Evolutionary conservation across 1,284 basidiomycete species (phyloP), one percentile per base, ranked within the genome.

Genomic region (Vanrija sp.): DNA sequence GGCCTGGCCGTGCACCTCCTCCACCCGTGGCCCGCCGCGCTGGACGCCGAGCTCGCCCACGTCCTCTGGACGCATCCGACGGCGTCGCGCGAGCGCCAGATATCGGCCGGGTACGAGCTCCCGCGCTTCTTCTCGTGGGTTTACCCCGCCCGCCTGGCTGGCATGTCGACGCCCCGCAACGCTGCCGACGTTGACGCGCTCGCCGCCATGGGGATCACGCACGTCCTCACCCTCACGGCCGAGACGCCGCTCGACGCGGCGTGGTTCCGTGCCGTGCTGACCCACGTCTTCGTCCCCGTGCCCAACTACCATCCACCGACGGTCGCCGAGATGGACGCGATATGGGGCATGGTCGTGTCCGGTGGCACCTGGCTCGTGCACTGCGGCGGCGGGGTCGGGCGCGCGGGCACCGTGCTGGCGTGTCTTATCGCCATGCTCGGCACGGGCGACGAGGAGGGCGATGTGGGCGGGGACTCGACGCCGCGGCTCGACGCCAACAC

Each of bases 101-200:
- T 57, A 14, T 64, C 0, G 80, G 81, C 6, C 74, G 72, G 1
- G 66, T 82, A n/a, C 72, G 71, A 57, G 15, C 72, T 85, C 4
- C 82, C 82, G 29, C 79, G 83, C 6, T 83, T 82, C 71, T 84
- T 85, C 66, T 78, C 83, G 7, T 85, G 83, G 83, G 74, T 86
- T 10, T 73, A 85, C 38, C 83, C 84, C 6, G 82, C 79, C 63
- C 78, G 81, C 46, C 61, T 85, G 19, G 83, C 83, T 4, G 77
- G 83, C 43, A 84, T 85, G 81, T 84, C 83, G 0, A 84, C 82
- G 0, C 84, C 83, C 0, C 76, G 81, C 1, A 65, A 72, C 55
- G 78, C 78, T 49, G 73, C 77, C n/a, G 83, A 86, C 64, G 80
- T 85, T 49, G 61, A 67, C 4, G 74, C 76, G 3, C 78, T 85